Base-by-base conservation (phyloP, 371 early-diverging fungal genomes). In the Actinomucor elegans region DNA sequence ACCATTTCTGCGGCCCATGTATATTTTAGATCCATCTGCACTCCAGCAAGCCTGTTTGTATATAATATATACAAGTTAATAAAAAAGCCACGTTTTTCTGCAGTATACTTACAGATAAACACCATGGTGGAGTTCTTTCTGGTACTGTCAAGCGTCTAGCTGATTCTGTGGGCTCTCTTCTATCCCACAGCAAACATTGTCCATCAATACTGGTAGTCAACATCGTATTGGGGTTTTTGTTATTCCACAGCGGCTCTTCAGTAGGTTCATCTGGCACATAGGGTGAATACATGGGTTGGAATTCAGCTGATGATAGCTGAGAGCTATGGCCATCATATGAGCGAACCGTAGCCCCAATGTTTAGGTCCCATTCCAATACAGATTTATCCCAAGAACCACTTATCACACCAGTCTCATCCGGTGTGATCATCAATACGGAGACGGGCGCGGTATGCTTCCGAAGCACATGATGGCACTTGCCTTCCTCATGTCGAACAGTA, bases 311-410 rank as follows among this genome's bases (percentile, higher is more conserved):
- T 15, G 92, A 87, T 34, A 97, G 78, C 51, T 94, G 96, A 1
- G 96, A 88, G 20, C 70, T 77, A 57, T 91, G 89, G 21, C 89
- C 88, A 4, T 70, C 58, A 65, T 87, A 93, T 2, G 73, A 73
- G 7, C 88, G 80, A n/a, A 89, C 76, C 0, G 87, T 47, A 2
- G 67, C 54, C 5, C 98, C 98, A 5, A 79, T 84, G 38, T 98
- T 83, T 12, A 97, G 79, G 66, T 95, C 94, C 97, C 97, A 97
- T 67, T 90, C 85, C 86, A 87, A 15, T 18, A 92, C 69, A 1
- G 68, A 67, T 56, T 84, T 84, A 62, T 98, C 98, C 98, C 97
- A 98, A 20, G 94, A 90, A 4, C 97, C 98, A 63, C 94, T 94
- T 32, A 94, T 75, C 41, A 89, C 67, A 0, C 83, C 80, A 23